Conservation (phyloP, 1,284 basidiomycete genomes). For the Cystobasidium sp. region DNA sequence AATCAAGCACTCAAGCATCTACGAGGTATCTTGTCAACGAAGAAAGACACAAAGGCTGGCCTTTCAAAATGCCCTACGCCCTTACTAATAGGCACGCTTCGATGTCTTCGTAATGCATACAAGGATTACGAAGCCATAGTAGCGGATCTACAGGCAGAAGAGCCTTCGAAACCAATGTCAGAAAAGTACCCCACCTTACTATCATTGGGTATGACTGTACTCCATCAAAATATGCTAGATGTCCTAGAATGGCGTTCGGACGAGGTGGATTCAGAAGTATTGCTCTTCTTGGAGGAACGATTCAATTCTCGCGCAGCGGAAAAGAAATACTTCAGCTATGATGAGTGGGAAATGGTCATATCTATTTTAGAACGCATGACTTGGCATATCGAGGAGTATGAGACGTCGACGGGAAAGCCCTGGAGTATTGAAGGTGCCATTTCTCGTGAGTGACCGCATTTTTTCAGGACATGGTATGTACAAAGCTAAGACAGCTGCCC, state of each 20-base stretch:
- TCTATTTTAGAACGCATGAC: slow-evolving; percentile 10
- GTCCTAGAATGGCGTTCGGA: slow-evolving; percentile 50
- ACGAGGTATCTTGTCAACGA: slow-evolving; percentile 47
- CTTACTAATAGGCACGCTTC: slow-evolving; percentile 51
- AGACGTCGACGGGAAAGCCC: not conserved
- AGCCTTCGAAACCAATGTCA: slow-evolving; percentile 15
- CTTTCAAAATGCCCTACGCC: slow-evolving; percentile 40
- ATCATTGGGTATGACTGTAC: slow-evolving; percentile 50
- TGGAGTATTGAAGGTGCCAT: slow-evolving; percentile 11
- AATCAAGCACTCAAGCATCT: slow-evolving; percentile 53
- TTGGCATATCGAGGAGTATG: slow-evolving; percentile 31
- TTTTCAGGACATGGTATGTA: not conserved
- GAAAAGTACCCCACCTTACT: slow-evolving; percentile 50
- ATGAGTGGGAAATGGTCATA: slow-evolving; percentile 22
- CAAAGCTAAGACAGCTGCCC: not conserved
- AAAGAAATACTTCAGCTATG: slow-evolving; percentile 47
- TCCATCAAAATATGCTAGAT: slow-evolving; percentile 49
- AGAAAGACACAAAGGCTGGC: slow-evolving; percentile 20
- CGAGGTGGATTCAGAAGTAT: slow-evolving; percentile 51
- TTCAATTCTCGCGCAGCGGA: slow-evolving; percentile 36
- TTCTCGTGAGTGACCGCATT: not conserved
- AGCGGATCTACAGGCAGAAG: slow-evolving; percentile 28
- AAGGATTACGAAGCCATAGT: slow-evolving; percentile 44
- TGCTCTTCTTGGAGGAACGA: slow-evolving; percentile 50
- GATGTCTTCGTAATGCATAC: slow-evolving; percentile 51